Evolutionary conservation across 2,329 filamentous ascomycete genomes (phyloP).

Genomic region (Clonostachys solani): DNA sequence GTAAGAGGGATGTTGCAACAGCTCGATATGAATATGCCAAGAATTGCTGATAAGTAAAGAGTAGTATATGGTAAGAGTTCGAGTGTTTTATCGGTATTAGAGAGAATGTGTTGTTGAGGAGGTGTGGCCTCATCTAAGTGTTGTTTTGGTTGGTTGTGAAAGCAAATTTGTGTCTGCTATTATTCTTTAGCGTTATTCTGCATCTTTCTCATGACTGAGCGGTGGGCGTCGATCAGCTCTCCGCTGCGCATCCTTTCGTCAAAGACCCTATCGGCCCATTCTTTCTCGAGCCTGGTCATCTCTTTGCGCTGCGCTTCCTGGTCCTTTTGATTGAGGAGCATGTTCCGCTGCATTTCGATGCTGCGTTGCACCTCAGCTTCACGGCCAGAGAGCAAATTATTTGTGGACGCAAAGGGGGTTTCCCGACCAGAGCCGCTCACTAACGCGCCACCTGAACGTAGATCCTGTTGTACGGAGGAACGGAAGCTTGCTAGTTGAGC

Average conservation of each 20-base stretch:
- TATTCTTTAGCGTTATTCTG: constrained; percentile 45
- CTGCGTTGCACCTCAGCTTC: constrained; percentile 37
- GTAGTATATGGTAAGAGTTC: no score
- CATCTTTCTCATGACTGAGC: constrained; percentile 76
- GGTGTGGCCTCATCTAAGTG: not conserved
- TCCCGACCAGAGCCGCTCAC: constrained; percentile 26
- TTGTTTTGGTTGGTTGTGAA: not conserved
- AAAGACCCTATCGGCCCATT: constrained; percentile 57
- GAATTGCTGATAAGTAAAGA: no score
- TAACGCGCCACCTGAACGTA: constrained; percentile 37
- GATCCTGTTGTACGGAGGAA: constrained; percentile 58
- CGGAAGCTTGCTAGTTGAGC: constrained; percentile 64
- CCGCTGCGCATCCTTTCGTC: constrained; percentile 74
- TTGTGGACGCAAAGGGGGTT: constrained; percentile 27
- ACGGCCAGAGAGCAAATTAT: constrained; percentile 22
- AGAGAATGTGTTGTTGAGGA: not conserved
- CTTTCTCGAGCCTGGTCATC: constrained; percentile 51
- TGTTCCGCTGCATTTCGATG: constrained; percentile 49
- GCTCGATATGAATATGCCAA: no score
- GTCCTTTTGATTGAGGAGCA: constrained; percentile 58
- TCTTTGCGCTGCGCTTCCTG: constrained; percentile 57
- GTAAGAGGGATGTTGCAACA: no score
- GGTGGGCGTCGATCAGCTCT: constrained; percentile 71
- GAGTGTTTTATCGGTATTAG: not conserved
- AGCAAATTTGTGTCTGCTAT: constrained; percentile 3